Conservation (phyloP, 192 early-diverging fungal genomes). For the Linnemannia schmuckeri region DNA sequence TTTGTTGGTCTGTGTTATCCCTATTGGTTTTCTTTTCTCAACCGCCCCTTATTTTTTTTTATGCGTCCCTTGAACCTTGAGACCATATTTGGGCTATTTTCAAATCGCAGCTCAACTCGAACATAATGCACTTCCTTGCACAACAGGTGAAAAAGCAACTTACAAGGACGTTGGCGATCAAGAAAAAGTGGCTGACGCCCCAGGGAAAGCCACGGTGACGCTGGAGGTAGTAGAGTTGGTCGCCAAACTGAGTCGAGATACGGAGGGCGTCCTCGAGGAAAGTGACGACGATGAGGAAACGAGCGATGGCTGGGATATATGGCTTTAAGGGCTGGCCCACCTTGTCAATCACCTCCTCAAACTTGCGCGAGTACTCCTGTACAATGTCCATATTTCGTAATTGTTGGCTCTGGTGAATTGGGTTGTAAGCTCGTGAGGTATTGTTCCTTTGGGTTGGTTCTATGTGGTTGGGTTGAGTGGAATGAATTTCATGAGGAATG, state of each 20-base stretch:
- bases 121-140: too few relatives aligned
- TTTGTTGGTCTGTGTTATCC: neutral
- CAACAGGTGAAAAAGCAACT: slow-evolving; percentile 3
- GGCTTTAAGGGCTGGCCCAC: slow-evolving; percentile 89
- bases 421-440: neutral
- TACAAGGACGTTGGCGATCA: slow-evolving; percentile 83
- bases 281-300: slow-evolving; percentile 95
- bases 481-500: neutral
- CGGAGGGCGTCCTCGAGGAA: slow-evolving; percentile 95
- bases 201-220: slow-evolving; percentile 84
- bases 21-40: neutral
- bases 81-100: neutral
- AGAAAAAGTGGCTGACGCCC: slow-evolving; percentile 88
- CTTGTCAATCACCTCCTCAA: slow-evolving; percentile 84
- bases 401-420: neutral
- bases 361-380: slow-evolving; percentile 65
- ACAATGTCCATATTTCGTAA: slow-evolving; percentile 57
- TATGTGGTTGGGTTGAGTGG: neutral
- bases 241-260: slow-evolving; percentile 89
- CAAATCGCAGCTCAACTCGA: neutral
- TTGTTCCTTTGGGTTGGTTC: neutral
- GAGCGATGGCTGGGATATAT: slow-evolving; percentile 88
- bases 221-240: slow-evolving; percentile 90
- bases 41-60: neutral
- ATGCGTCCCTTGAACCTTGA: neutral